These are phyloP conservation scores for Rutstroemia sydowiana DNA, from an alignment of 2,329 filamentous ascomycete species.

Conservation along the genomic window DNA sequence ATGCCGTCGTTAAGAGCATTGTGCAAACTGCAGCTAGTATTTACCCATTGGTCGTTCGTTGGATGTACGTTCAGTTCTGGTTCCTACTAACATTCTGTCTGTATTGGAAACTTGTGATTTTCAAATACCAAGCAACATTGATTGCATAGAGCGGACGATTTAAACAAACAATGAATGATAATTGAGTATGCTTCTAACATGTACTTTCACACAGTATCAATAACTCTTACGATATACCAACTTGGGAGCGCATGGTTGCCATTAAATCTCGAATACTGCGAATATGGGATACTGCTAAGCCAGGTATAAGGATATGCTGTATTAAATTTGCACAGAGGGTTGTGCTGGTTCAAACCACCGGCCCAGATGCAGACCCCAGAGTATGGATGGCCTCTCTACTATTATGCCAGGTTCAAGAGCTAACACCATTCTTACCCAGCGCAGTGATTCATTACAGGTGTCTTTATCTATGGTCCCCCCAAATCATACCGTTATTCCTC, in stretches of 20 bases:
- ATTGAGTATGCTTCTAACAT: slow-evolving; percentile 22
- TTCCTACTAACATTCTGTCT: slow-evolving; percentile 15
- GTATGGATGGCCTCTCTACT: slow-evolving; percentile 44
- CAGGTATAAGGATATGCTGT: slow-evolving; percentile 82
- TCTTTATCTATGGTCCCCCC: slow-evolving; percentile 79
- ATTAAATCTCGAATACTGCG: slow-evolving; percentile 86
- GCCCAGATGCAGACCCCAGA: slow-evolving; percentile 71
- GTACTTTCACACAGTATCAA: slow-evolving; percentile 56
- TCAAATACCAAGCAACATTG: no score
- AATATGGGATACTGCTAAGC: slow-evolving; percentile 74
- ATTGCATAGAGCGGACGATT: background rate
- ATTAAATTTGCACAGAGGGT: slow-evolving; percentile 96
- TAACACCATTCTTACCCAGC: slow-evolving; percentile 36
- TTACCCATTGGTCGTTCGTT: slow-evolving; percentile 87
- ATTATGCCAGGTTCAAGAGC: background rate
- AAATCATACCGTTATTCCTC: slow-evolving; percentile 73
- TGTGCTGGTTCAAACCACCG: slow-evolving; percentile 85
- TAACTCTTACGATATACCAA: slow-evolving; percentile 70
- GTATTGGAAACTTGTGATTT: no score
- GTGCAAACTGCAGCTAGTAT: slow-evolving; percentile 87
- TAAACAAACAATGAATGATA: no score
- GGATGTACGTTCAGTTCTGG: slow-evolving; percentile 66
- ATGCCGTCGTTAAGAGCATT: slow-evolving; percentile 73
- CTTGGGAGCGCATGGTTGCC: slow-evolving; percentile 80
- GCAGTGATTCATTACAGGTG: slow-evolving; percentile 70